Percentiles rank a stretch among this genome's conserved stretches.
These are phyloP conservation scores for Ceratonia siliqua DNA, from an alignment of 306 rosid genomes.

Conservation along the genomic window DNA sequence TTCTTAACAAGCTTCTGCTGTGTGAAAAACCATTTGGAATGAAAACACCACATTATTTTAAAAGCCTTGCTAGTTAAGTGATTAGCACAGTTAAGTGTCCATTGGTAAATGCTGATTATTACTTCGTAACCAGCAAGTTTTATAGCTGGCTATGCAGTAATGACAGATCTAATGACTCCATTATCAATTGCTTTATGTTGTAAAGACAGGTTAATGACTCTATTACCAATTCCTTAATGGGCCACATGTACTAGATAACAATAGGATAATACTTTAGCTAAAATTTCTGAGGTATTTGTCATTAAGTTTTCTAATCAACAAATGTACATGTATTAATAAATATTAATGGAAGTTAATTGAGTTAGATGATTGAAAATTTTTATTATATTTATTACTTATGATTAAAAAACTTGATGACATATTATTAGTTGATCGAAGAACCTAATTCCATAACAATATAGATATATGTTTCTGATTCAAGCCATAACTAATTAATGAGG, in stretches of 20 bases:
- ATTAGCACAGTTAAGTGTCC: constrained; percentile 5
- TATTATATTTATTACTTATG: too few species aligned
- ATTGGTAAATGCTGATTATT: constrained; percentile 20
- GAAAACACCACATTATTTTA: too few species aligned
- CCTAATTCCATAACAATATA: too few species aligned
- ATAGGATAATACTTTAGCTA: too few species aligned
- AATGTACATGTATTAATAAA: too few species aligned
- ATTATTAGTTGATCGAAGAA: too few species aligned
- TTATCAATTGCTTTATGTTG: constrained; percentile 21
- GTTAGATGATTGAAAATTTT: too few species aligned
- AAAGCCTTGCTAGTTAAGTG: constrained; percentile 11
- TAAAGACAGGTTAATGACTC: too few species aligned
- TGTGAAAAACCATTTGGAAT: not conserved
- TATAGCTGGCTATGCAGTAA: constrained; percentile 41
- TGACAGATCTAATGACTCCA: constrained; percentile 27
- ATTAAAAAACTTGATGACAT: too few species aligned
- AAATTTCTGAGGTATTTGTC: too few species aligned
- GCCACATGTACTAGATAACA: constrained; percentile 10
- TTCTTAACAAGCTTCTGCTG: constrained; percentile 19
- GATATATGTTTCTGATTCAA: constrained; percentile 21
- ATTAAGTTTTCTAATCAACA: too few species aligned
- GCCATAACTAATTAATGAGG: constrained; percentile 1
- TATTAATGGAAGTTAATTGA: too few species aligned
- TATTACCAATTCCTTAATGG: constrained; percentile 21
- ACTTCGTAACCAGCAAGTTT: constrained; percentile 29